These are phyloP conservation scores for Ramaria rubella DNA, from an alignment of 768 basidiomycete species.

Conservation along the genomic window DNA sequence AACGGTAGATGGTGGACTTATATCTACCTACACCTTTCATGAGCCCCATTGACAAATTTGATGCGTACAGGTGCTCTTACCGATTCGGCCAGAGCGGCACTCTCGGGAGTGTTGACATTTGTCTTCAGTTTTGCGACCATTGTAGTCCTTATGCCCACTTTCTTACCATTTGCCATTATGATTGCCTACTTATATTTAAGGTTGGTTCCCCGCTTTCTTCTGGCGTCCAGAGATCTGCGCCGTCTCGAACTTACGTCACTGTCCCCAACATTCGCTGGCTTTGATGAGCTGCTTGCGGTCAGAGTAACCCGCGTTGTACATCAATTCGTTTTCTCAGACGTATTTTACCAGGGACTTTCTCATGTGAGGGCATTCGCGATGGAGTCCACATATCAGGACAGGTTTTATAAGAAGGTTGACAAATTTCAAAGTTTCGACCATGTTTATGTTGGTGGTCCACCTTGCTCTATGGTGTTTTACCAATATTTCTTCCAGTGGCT, in stretches of 20 bases:
- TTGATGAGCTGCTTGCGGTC: slow-evolving; percentile 55
- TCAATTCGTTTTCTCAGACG: background rate
- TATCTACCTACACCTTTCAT: no score
- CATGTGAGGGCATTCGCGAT: slow-evolving; percentile 69
- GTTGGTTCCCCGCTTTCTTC: slow-evolving; percentile 53
- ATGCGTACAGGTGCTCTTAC: slow-evolving; percentile 36
- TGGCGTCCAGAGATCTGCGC: slow-evolving; percentile 59
- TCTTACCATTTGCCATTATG: slow-evolving; percentile 58
- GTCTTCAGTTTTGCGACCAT: slow-evolving; percentile 59
- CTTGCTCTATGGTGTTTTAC: background rate
- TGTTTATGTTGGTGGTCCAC: slow-evolving; percentile 46
- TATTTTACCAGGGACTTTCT: slow-evolving; percentile 37
- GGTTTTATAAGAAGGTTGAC: slow-evolving; percentile 51
- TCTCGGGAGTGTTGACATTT: slow-evolving; percentile 55
- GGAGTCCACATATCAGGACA: slow-evolving; percentile 59
- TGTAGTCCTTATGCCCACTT: slow-evolving; percentile 52
- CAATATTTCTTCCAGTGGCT: slow-evolving; percentile 43
- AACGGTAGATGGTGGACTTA: slow-evolving; percentile 48
- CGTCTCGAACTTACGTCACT: slow-evolving; percentile 59
- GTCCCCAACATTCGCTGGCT: slow-evolving; percentile 68
- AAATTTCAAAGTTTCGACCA: slow-evolving; percentile 69
- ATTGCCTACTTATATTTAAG: slow-evolving; percentile 67
- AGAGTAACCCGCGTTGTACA: background rate
- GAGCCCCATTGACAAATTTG: background rate
- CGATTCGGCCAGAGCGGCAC: slow-evolving; percentile 45